A percentile compares a stretch with the other conserved stretches of the same genome.
Evolutionary conservation across 345 rosid genomes (phyloP).

Genomic region (Eucalyptus paniculata): DNA sequence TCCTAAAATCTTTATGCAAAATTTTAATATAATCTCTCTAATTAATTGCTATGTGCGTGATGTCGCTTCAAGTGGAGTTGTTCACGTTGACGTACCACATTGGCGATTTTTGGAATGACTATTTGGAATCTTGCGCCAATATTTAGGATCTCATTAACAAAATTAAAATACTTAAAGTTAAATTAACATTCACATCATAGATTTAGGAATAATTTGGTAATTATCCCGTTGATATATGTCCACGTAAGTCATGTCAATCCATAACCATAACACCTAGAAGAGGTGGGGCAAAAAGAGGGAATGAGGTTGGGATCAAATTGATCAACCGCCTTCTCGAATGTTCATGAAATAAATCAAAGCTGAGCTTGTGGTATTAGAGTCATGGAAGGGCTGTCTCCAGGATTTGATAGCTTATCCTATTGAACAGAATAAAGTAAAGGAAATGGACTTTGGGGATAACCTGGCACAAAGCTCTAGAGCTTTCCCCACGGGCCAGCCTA

Average conservation of each 20-base stretch:
- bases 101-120: accelerated
- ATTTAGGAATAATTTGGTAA: background rate
- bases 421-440: background rate
- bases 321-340: background rate
- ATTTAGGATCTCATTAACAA: accelerated
- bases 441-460: background rate
- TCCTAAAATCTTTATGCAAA: background rate
- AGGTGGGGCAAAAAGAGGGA: background rate
- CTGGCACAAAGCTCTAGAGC: background rate
- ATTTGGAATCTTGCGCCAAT: accelerated
- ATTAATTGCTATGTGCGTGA: background rate
- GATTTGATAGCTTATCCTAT: background rate
- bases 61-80: accelerated
- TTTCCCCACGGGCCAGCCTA: background rate
- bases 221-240: background rate
- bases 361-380: background rate
- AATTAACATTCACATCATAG: background rate
- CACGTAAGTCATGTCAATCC: background rate
- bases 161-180: accelerated
- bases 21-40: background rate
- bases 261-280: background rate
- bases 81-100: accelerated
- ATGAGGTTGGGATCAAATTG: background rate
- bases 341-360: background rate
- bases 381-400: background rate